These are phyloP conservation scores for Thelonectria rubi DNA, from an alignment of 2,329 filamentous ascomycete genomes.

Conservation along the genomic window DNA sequence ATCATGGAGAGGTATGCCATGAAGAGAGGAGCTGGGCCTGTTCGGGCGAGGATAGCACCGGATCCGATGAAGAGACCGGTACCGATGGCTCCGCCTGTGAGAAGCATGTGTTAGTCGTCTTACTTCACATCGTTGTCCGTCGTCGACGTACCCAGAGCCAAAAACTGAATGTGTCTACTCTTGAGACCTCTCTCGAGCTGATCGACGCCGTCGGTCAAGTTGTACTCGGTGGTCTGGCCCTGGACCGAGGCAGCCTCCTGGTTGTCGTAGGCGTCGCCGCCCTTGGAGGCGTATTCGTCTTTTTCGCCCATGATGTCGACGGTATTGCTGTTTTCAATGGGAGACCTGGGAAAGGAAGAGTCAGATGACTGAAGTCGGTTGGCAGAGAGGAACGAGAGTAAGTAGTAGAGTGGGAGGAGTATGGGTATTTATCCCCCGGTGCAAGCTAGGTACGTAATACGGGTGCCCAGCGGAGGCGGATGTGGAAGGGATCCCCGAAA, in stretches of 20 bases:
- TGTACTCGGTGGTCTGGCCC: slow-evolving; percentile 43
- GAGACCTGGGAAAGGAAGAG: neutral
- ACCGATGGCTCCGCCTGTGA: slow-evolving; percentile 62
- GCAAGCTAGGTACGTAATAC: slow-evolving; percentile 5
- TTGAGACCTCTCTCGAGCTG: slow-evolving; percentile 66
- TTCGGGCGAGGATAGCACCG: slow-evolving; percentile 62
- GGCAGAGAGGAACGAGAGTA: neutral
- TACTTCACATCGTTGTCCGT: neutral
- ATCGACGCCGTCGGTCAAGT: slow-evolving; percentile 50
- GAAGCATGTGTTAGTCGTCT: slow-evolving; percentile 1
- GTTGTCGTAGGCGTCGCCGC: slow-evolving; percentile 38
- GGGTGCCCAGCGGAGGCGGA: slow-evolving; percentile 10
- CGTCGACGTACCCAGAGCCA: slow-evolving; percentile 57
- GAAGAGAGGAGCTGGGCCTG: slow-evolving; percentile 73
- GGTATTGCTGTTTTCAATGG: neutral
- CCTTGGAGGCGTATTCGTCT: slow-evolving; percentile 18
- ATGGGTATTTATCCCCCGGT: slow-evolving; percentile 28
- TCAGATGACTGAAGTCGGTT: neutral
- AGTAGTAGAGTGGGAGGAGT: neutral
- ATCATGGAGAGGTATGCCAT: slow-evolving; percentile 72
- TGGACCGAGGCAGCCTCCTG: slow-evolving; percentile 36
- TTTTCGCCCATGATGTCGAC: slow-evolving; percentile 31
- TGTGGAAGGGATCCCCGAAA: slow-evolving; percentile 10
- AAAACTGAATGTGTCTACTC: slow-evolving; percentile 68
- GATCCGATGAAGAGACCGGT: slow-evolving; percentile 72